Base-by-base conservation (phyloP, 495 filamentous ascomycete genomes). In the Xylaria castorea region DNA sequence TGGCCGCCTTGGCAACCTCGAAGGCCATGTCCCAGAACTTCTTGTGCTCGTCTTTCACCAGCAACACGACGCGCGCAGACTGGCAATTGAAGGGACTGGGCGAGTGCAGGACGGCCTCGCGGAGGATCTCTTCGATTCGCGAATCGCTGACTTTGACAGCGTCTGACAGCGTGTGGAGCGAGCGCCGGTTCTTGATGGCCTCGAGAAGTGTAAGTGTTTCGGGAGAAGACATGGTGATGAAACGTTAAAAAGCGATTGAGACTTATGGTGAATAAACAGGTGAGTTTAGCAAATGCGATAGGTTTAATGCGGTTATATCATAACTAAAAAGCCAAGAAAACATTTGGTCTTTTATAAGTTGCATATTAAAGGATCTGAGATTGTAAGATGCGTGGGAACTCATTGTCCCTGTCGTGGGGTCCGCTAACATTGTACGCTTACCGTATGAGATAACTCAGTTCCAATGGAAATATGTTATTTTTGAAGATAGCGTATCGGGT, bases 101-200 rank as follows among this genome's bases (percentile, higher is more conserved):
- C 11, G 53, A 3, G 53, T 57, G 27, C 53, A 57, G 53, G 12
- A 57, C 53, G 8, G 53, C 53, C 18, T 57, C 53, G 27, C 27
- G 53, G 53, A 57, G 53, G 8, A 57, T 57, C 27, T 57, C 25
- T 27, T 57, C 53, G 25, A 57, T 32, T 18, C 53, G 53, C 25
- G 53, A 30, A 4, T 57, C 53, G 27, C 53, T 57, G 0, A 57
- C 27, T 7, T 32, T 32, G 18, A 57, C 5, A 27, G 32, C 27
- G 53, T 57, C 53, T 5, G 53, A 57, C 53, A 57, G 14, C 27
- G 25, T 32, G 27, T 57, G 53, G 53, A 57, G 53, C 27, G 53
- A 57, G 53, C 53, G 53, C 53, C 53, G 53, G 53, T 57, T 57
- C 53, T 57, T 57, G 53, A 57, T 57, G 12, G 12, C 53, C 12